Evolutionary conservation across 179 eudicot genomes (phyloP), one percentile per base, ranked within the genome.

Genomic region (Sideroxylon spinosum): DNA sequence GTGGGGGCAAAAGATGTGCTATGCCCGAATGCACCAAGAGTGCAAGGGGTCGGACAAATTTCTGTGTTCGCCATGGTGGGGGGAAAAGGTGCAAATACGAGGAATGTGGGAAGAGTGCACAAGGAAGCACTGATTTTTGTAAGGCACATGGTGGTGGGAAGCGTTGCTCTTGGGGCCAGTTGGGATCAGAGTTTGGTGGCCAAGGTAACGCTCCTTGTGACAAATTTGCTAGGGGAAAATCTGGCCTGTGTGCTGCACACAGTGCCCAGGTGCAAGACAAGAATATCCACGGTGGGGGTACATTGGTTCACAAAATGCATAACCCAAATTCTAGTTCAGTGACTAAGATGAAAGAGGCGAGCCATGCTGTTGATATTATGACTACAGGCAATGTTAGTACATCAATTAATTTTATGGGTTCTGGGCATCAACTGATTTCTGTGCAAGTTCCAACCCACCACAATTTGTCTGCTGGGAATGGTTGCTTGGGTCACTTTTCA

Each of bases 81-180:
- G 97, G 94, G 0, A 89, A 85, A 77, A 82, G 97, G 76, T 92
- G 97, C 77, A 76, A 86, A 56, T 79, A 4, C 22, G 89, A 84
- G 60, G 91, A 87, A 9, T 92, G 97, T 73, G 66, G 26, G n/a
- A 91, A 92, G 80, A 91, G 97, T 63, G 95, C 97, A 0, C 97
- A 92, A 75, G 95, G 97, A 23, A 86, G 90, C 52, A 88, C 97
- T 0, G 90, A 91, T 66, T 91, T 85, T 49, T 92, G 97, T 79
- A 92, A 90, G 83, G 88, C 90, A 13, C 94, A 90, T 37, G 94
- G 97, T 19, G 92, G 97, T 60, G 97, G 96, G 10, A 91, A 86
- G 61, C 82, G 91, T 20, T 91, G 96, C 76, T 75, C 87, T 64
- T 91, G 93, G 93, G 92, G 86, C 50, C 85, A 79, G 46, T 63